Conservation (phyloP, 176 grass and related monocot genomes). For the Hsuehochloa calcarea region DNA sequence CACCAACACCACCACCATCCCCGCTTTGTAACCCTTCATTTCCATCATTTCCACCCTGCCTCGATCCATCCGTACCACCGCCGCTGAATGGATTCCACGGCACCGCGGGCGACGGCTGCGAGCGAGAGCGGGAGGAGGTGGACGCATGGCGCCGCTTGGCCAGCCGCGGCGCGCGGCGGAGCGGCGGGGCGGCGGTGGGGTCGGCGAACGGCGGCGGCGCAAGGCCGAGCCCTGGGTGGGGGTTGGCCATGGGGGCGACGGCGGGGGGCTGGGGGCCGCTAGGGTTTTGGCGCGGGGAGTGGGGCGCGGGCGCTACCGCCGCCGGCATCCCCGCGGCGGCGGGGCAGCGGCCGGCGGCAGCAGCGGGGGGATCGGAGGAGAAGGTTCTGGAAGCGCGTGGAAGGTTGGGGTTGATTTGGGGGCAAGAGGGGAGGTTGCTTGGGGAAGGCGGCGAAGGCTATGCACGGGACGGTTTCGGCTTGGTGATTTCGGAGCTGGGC, state of each 20-base stretch:
- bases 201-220: constrained; percentile 1
- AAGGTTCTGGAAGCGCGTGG: neutral
- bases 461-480: neutral
- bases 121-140: constrained; percentile 13
- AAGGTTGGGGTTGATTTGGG: constrained; percentile 20
- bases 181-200: neutral
- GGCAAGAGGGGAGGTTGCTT: neutral
- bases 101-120: constrained; percentile 12
- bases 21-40: neutral
- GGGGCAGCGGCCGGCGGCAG: constrained; percentile 26
- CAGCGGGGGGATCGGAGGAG: neutral
- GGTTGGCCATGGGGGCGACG: constrained; percentile 29
- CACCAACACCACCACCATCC: neutral
- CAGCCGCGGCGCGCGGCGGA: constrained; percentile 33
- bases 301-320: constrained; percentile 16
- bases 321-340: constrained; percentile 16
- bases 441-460: neutral
- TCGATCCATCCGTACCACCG: constrained; percentile 2
- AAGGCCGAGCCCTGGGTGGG: constrained; percentile 42
- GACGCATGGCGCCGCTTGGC: constrained; percentile 39
- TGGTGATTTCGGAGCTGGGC: neutral
- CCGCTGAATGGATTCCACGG: constrained; percentile 50
- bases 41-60: neutral
- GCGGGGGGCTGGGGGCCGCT: neutral
- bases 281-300: constrained; percentile 40